Evolutionary conservation across 2,329 filamentous ascomycete species (phyloP), one percentile per base, ranked within the genome.

Genomic region (Dryadomyces quercivorus): DNA sequence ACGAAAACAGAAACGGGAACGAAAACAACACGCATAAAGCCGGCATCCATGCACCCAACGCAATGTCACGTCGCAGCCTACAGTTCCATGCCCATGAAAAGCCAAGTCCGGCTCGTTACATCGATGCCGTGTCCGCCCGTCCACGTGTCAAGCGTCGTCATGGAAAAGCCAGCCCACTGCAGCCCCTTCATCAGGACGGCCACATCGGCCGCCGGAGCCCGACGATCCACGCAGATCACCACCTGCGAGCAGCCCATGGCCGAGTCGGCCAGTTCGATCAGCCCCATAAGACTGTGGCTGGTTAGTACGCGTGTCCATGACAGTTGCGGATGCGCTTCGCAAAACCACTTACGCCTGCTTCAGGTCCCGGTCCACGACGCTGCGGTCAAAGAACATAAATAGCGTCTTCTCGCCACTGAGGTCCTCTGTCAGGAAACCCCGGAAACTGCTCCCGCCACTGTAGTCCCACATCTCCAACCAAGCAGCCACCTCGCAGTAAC

Each of bases 121-220:
- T 61, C 59, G 1, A 58, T 55, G 50, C 52, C 51, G 54, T 77
- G 66, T 43, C 75, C 74, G 48, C 75, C 72, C 16, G 80, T 78
- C 85, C 89, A 95, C 61, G 81, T 78, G 61, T 90, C 84, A 46
- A 96, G 75, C 22, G 87, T 92, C 51, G 82, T 83, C 61, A 92
- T 78, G 65, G 88, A 86, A 65, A 95, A 95, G 54, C 91, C 91
- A 60, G 94, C 91, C 91, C 91, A 96, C 67, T 90, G 87, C 52
- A 96, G 78, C 63, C 89, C 91, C 68, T 86, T 88, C 64, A 86
- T 81, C 61, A 92, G 74, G 56, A 82, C 75, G 61, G 84, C 80
- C 56, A 79, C 74, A 58, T 87, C 81, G 56, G 77, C 72, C 26
- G 76, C 70, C 43, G 80, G 76, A 59, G 85, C 80, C 48, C 75